Base-by-base conservation (phyloP, 140 eudicot genomes). In the Stevia rebaudiana region DNA sequence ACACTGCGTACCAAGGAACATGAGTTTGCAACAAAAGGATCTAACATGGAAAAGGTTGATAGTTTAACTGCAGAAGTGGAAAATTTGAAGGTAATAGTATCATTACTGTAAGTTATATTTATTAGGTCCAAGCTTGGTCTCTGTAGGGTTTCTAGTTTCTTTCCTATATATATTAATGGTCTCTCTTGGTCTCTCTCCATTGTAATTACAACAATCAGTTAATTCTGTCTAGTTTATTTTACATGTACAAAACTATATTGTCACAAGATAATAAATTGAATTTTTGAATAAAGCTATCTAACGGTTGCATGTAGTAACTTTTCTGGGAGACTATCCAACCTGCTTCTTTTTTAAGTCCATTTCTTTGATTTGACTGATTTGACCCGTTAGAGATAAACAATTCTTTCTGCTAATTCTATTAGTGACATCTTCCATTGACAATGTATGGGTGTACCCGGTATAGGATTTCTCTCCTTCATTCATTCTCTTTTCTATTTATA, bases 1-100 rank as follows among this genome's bases (percentile, higher is more conserved):
- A 66, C 76, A n/a, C 63, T 81, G 74, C 76, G 78, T 69, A 60
- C 66, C 54, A 77, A 88, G 80, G 98, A 92, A 73, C 86, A 74
- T 40, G 94, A 79, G 70, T 44, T 58, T 73, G 81, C 94, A 61
- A 81, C 82, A 72, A 83, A 81, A 58, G 86, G 87, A 55, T 66
- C 86, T 55, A 81, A 78, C 21, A 80, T 77, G 9, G 88, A 67
- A 62, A 79, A 81, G 78, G 74, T 88, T 55, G 89, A 85, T 57
- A 62, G 86, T 43, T 66, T 88, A 54, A 80, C 80, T 62, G 90
- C 68, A 44, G 98, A 92, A 72, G 78, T 77, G 74, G 71, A 72
- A 53, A 59, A 47, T 6, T 66, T 77, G 67, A 66, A 67, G 75
- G 82, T 77, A 72, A 66, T 51, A 15, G 63, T 48, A 51, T 52